These are phyloP conservation scores for Chaetomium globosum DNA, from an alignment of 2,329 filamentous ascomycete genomes.

Conservation along the genomic window DNA sequence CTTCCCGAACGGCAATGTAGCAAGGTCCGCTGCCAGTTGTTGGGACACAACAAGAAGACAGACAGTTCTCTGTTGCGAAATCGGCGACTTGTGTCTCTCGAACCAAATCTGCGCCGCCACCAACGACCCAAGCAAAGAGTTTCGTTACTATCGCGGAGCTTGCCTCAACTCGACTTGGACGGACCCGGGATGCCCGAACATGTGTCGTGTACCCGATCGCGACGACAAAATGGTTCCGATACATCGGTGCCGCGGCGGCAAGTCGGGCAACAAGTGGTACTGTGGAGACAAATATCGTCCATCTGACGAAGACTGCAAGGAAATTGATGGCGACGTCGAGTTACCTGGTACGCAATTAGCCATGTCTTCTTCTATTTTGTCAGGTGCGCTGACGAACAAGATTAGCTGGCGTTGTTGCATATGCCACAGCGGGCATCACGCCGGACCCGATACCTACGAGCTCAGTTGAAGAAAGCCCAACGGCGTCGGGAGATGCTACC, in stretches of 20 bases:
- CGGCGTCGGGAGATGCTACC: not conserved
- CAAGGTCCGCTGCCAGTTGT: conserved; percentile 1
- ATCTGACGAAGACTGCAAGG: not conserved
- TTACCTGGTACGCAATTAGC: not conserved
- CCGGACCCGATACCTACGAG: not conserved
- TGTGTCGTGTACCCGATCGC: conserved; percentile 1
- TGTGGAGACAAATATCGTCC: not conserved
- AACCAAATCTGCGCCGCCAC: conserved; percentile 24
- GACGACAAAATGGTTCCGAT: not conserved
- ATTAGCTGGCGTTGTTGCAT: not conserved
- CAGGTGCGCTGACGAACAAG: not conserved
- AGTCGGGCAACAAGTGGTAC: not conserved
- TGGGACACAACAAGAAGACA: not conserved
- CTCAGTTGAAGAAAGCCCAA: not conserved
- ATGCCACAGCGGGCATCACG: conserved; percentile 16
- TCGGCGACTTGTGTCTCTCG: conserved; percentile 25
- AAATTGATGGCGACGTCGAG: not conserved
- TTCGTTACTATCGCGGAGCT: conserved; percentile 26
- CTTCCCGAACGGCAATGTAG: conserved; percentile 11
- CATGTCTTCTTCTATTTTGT: not conserved
- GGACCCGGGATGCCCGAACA: conserved; percentile 16
- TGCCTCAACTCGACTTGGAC: conserved; percentile 20
- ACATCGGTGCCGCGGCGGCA: conserved; percentile 2
- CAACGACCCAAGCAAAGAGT: too few relatives aligned
- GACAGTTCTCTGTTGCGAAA: conserved; percentile 26